phyloP scores from a whole-genome alignment of 2,329 filamentous ascomycete species.

The Sporothrix variecibatus region DNA sequence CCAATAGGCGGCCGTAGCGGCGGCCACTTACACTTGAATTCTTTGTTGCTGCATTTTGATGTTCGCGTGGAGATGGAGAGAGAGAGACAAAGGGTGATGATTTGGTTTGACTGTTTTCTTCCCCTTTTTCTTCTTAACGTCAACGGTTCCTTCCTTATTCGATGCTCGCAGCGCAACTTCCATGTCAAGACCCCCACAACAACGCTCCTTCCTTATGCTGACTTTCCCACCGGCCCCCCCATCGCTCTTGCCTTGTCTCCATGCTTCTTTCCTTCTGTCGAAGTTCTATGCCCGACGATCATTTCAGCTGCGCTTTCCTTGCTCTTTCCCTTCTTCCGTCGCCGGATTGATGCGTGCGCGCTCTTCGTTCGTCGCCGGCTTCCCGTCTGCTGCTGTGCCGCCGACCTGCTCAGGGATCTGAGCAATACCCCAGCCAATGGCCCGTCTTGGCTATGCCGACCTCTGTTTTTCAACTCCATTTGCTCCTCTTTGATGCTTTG shows the following conservation, averaged over 20 bases:
- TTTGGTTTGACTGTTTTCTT: not conserved
- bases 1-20: not conserved
- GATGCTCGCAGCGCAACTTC: not conserved
- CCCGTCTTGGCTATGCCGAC: not conserved
- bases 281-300: constrained; percentile 3
- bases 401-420: constrained; percentile 15
- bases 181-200: not conserved
- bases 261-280: constrained; percentile 6
- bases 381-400: constrained; percentile 17
- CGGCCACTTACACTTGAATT: not conserved
- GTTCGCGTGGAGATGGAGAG: too few species aligned
- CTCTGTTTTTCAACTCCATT: not conserved
- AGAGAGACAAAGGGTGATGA: not conserved
- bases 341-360: not conserved
- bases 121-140: not conserved
- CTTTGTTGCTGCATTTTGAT: not conserved
- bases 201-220: constrained; percentile 16
- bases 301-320: not conserved
- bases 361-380: constrained; percentile 5
- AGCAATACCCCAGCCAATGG: not conserved
- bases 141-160: not conserved
- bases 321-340: not conserved
- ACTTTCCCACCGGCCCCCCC: not conserved
- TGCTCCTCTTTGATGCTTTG: not conserved
- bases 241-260: not conserved